A percentile compares a stretch with the other conserved stretches of the same genome.
Conservation (phyloP, 129 eudicot genomes). For the Chrysanthemum seticuspe region DNA sequence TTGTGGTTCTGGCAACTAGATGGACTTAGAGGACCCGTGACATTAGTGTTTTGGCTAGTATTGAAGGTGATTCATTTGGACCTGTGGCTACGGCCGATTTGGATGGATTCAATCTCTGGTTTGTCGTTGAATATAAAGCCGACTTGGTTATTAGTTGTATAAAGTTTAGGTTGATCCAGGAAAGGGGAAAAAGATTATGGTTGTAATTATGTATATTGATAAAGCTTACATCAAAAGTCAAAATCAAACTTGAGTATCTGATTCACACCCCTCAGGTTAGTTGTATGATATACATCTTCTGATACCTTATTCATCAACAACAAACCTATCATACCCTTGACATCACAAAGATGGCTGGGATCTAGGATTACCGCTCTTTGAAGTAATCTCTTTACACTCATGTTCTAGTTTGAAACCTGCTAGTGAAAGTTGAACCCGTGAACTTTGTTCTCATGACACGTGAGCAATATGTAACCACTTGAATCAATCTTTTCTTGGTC, state of each 20-base stretch:
- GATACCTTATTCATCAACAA: no score
- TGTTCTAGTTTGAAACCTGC: no score
- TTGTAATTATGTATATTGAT: background rate
- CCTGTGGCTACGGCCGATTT: conserved; percentile 56
- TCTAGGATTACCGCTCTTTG: no score
- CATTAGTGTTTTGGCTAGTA: conserved; percentile 50
- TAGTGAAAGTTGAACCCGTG: no score
- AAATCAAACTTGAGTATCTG: background rate
- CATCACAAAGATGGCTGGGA: no score
- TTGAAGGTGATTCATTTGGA: conserved; percentile 62
- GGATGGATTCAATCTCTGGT: conserved; percentile 55
- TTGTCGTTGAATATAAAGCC: conserved; percentile 6
- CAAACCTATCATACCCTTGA: no score
- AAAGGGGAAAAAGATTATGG: conserved; percentile 12
- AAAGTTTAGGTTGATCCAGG: conserved; percentile 12
- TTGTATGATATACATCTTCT: background rate
- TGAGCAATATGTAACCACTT: no score
- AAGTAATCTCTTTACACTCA: no score
- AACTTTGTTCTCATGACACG: no score
- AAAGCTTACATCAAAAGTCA: conserved; percentile 15
- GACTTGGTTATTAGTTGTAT: conserved; percentile 19
- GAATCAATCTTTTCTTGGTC: no score
- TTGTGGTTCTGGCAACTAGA: conserved; percentile 43
- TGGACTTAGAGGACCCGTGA: conserved; percentile 47
- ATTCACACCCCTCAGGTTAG: background rate